Evolutionary conservation across 1,284 basidiomycete genomes (phyloP), one percentile per base, ranked within the genome.

Genomic region (Ceratobasidium sp.): DNA sequence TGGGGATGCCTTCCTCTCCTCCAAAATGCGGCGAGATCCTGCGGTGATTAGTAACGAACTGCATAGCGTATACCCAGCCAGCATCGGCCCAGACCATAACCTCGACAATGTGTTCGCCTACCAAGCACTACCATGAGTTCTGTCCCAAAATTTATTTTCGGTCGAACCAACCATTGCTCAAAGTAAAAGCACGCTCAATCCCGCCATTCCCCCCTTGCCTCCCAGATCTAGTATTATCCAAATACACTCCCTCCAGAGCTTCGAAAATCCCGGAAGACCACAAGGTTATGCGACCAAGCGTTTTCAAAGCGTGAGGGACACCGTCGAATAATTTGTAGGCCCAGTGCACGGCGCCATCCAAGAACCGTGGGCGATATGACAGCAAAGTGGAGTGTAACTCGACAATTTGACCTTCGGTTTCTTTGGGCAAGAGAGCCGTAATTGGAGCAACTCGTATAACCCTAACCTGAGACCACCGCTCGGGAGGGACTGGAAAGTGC

Each of bases 41-140:
- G 7, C 65, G 50, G 14, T 11, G 17, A n/a, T 15, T 67, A 6
- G 51, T 67, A 53, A 67, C 50, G 45, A 67, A 67, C 22, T 67
- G 65, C 8, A 67, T 2, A 1, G 41, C 51, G n/a, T 6, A 24
- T n/a, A 67, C 48, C 15, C 51, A 4, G 2, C 27, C 31, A 1
- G 17, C 19, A 11, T 54, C 29, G 15, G 15, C 27, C 48, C 65
- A 54, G 27, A 41, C 33, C n/a, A 67, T 48, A 15, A 67, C 50
- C 11, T 67, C 65, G 50, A n/a, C 24, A n/a, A 67, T 67, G 51
- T 67, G 33, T 54, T 67, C 65, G 19, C 51, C 65, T 67, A 64
- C 7, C 33, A 44, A 29, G 24, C 9, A 22, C 24, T 22, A 24
- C 29, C 56, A 9, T 41, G 7, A 14, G 0, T 19, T 24, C 15